Base-by-base conservation (phyloP, 2,329 filamentous ascomycete genomes). In the Aspergillus sergii region DNA sequence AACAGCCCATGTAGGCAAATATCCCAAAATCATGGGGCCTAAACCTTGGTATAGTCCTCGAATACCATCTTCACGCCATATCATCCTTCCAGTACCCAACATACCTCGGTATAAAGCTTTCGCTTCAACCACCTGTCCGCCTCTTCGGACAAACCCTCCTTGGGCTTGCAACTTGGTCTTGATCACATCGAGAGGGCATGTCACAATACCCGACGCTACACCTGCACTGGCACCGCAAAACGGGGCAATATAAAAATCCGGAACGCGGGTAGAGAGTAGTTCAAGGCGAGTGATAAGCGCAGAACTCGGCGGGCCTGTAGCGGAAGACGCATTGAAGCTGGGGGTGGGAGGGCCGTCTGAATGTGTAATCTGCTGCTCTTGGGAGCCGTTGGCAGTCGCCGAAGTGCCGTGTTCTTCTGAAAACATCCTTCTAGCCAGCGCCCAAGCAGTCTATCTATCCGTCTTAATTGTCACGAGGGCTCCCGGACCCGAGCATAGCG, bases 161-260 rank as follows among this genome's bases (percentile, higher is more conserved):
- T 98, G 95, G 19, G 94, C 94, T 78, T 99, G 95, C 64, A 99
- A 81, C 79, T 97, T 98, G 51, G 95, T 99, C 83, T 99, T 99
- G 80, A 99, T 98, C 66, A 99, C 95, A 83, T 99, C 95, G 70
- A 99, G 89, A 48, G 95, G 95, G 77, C 95, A 99, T 59, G 94
- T 98, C 68, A 97, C 92, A 61, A 99, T 87, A 57, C 95, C 95
- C 9, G 94, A 97, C 26, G 93, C 93, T 73, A 98, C 92, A 57
- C 95, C 95, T 57, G 94, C 94, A 62, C 92, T 85, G 56, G 94
- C 94, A 61, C 95, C 95, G 50, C 93, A 90, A 61, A 97, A 84
- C 66, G 93, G 92, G 77, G 96, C 92, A 77, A 98, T 81, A 63
- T 83, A 85, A 57, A 81, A 78, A 62, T 84, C 81, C 34, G 88